Evolutionary conservation across 768 basidiomycete genomes (phyloP).

Genomic region (Cystoderma amianthinum): DNA sequence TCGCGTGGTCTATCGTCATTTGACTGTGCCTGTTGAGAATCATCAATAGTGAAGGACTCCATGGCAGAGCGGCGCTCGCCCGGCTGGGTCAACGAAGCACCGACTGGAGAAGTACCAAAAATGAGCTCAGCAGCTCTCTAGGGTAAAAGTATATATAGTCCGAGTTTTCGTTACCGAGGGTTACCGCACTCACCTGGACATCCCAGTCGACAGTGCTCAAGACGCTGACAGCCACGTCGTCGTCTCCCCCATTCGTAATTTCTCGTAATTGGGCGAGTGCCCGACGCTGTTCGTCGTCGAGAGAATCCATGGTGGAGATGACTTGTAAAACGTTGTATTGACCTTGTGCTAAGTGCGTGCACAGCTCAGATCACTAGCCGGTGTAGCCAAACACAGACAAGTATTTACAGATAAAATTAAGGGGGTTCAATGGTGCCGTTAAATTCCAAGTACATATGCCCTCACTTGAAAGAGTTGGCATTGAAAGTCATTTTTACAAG

Average conservation of each 20-base stretch:
- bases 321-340: neutral
- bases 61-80: constrained; percentile 10
- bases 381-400: neutral
- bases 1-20: neutral
- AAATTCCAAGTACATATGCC: neutral
- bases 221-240: constrained; percentile 53
- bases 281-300: constrained; percentile 17
- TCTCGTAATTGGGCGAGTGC: constrained; percentile 44
- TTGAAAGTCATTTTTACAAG: neutral
- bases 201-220: constrained; percentile 64
- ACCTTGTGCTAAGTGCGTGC: neutral
- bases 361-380: neutral
- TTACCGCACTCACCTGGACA: constrained; percentile 35
- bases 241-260: constrained; percentile 53
- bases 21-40: constrained; percentile 27
- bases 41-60: constrained; percentile 45
- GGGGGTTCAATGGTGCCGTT: neutral
- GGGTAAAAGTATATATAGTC: no score
- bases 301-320: constrained; percentile 12
- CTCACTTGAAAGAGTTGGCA: neutral
- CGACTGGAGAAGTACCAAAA: constrained; percentile 29
- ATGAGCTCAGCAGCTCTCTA: constrained; percentile 57
- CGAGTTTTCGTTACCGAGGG: constrained; percentile 3
- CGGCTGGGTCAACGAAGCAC: constrained; percentile 5
- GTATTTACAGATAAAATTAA: neutral